Conservation (phyloP, 2,329 filamentous ascomycete species). For the Hawksworthiomyces lignivorus region DNA sequence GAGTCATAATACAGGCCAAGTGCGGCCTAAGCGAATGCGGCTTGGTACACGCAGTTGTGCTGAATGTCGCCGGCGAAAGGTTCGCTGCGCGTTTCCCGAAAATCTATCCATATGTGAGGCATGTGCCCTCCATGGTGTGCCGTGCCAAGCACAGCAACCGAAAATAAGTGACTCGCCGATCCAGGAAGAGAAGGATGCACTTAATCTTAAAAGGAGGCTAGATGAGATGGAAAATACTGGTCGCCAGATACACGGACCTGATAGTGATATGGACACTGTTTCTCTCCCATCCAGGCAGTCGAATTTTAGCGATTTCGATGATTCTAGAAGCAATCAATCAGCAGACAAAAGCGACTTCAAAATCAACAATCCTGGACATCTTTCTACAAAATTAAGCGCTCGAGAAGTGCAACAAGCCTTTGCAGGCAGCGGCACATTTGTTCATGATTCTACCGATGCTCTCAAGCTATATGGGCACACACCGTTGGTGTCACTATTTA, state of each 20-base stretch:
- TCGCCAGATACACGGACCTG: constrained; percentile 14
- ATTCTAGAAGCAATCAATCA: too few species aligned
- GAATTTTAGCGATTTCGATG: too few species aligned
- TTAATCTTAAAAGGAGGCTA: constrained; percentile 13
- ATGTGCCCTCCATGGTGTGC: constrained; percentile 34
- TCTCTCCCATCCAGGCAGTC: too few species aligned
- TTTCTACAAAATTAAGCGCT: too few species aligned
- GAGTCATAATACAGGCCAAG: constrained; percentile 3
- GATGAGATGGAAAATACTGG: constrained; percentile 21
- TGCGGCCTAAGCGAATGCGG: constrained; percentile 21
- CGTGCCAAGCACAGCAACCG: constrained; percentile 35
- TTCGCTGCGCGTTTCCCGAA: constrained; percentile 36
- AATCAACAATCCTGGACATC: background rate
- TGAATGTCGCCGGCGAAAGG: constrained; percentile 41
- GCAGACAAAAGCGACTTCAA: background rate
- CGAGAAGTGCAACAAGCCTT: too few species aligned
- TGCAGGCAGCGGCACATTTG: too few species aligned
- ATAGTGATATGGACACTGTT: too few species aligned
- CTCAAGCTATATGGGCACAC: constrained; percentile 2
- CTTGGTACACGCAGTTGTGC: constrained; percentile 27
- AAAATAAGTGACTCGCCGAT: too few species aligned
- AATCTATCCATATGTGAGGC: constrained; percentile 32
- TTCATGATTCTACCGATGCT: constrained; percentile 30
- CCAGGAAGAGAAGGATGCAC: constrained; percentile 5
- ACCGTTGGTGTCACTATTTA: constrained; percentile 2